Evolutionary conservation across 75 land plant species (phyloP), one percentile per base, ranked within the genome.

Genomic region (Isoetes taiwanensis): DNA sequence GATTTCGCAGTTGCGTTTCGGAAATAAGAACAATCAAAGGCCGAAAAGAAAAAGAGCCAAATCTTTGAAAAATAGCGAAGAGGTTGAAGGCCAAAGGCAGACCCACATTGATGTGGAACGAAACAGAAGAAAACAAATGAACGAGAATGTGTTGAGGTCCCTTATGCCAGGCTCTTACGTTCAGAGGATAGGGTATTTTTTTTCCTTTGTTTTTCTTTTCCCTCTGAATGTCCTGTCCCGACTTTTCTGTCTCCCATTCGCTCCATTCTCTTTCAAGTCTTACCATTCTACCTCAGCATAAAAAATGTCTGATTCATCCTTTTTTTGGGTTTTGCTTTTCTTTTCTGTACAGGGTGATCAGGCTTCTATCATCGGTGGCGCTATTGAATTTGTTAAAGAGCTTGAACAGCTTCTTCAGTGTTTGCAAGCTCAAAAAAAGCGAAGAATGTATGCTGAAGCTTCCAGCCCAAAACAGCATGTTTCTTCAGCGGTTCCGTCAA

Each of bases 101-200:
- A 46, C 50, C n/a, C 50, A 46, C 50, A 46, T 46, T 46, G 50
- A 19, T 19, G 50, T 46, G 19, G 50, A 46, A 23, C 5, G 50
- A 8, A 46, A 46, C 50, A 46, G 50, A 19, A 46, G 50, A 23
- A 46, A 46, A 23, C 50, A 46, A 23, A 46, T 46, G 50, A 46
- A 46, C 50, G 50, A 46, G 50, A 46, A 46, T 46, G 50, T 46
- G 5, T 16, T 46, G 50, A 19, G 50, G n/a, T 46, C 50, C 6
- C 50, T 46, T 23, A 46, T 46, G 50, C 50, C 50, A 6, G 50
- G 50, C 4, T 46, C 50, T 16, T 46, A 46, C 50, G 50, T 46
- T 23, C 50, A 46, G 50, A 46, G 50, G 50, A 23, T 46, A 46
- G 5, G 50, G 4, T n/a, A 19, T 23, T n/a, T n/a, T n/a, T n/a